A percentile compares a stretch with the other conserved stretches of the same genome.
These are phyloP conservation scores for Neoascochyta sp. DNA, from an alignment of 2,329 filamentous ascomycete species.

Conservation along the genomic window DNA sequence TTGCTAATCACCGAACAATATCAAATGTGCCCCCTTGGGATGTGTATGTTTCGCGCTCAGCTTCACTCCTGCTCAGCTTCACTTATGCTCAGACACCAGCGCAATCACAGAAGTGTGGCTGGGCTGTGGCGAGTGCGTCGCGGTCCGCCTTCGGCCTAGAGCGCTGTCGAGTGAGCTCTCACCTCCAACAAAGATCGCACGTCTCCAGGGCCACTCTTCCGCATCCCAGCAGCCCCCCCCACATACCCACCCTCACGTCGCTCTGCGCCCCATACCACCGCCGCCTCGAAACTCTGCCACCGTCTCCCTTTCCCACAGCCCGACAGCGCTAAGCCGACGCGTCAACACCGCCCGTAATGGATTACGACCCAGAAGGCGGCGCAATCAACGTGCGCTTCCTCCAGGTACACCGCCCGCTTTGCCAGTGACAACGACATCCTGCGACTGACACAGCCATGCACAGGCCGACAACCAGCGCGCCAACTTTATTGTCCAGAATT, in stretches of 20 bases:
- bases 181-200: slow-evolving; percentile 26
- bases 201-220: slow-evolving; percentile 11
- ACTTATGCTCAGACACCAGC: too few relatives aligned
- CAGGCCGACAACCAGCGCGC: slow-evolving; percentile 78
- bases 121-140: slow-evolving; percentile 9
- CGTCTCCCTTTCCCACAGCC: slow-evolving; percentile 3
- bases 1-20: too few relatives aligned
- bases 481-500: slow-evolving; percentile 86
- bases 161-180: slow-evolving; percentile 8
- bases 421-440: slow-evolving; percentile 6
- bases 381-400: slow-evolving; percentile 39
- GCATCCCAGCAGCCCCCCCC: slow-evolving; percentile 8
- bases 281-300: slow-evolving; percentile 16
- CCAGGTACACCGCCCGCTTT: slow-evolving; percentile 30
- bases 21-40: too few relatives aligned
- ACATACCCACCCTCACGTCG: slow-evolving; percentile 18
- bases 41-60: too few relatives aligned
- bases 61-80: too few relatives aligned
- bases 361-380: slow-evolving; percentile 50
- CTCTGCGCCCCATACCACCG: slow-evolving; percentile 10
- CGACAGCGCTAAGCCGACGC: slow-evolving; percentile 10
- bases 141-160: slow-evolving; percentile 2
- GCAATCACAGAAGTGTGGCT: slow-evolving; percentile 5
- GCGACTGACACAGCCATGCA: slow-evolving; percentile 19
- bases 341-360: slow-evolving; percentile 40